Conservation (phyloP, 345 rosid genomes). For the Lenwebbia sp. region DNA sequence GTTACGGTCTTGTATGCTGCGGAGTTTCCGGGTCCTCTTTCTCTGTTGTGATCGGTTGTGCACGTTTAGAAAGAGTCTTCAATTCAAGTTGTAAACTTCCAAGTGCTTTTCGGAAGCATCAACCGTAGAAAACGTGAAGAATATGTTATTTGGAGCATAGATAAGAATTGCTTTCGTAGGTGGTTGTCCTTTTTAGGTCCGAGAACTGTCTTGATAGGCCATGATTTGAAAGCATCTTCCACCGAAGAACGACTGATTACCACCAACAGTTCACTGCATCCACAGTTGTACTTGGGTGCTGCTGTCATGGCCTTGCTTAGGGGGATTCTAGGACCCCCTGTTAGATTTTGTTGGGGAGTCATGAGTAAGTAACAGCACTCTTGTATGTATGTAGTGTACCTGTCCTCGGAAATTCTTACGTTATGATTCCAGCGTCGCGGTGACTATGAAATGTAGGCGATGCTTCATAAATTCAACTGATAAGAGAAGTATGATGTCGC, state of each 20-base stretch:
- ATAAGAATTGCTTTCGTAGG: not conserved
- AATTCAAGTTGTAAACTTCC: not conserved
- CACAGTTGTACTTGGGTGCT: not conserved
- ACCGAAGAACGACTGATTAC: not conserved
- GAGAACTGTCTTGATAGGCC: not conserved
- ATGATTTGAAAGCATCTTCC: not conserved
- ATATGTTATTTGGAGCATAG: not conserved
- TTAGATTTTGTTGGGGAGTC: not conserved
- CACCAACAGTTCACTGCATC: not conserved
- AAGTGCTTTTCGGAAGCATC: not conserved
- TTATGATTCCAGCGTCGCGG: not conserved
- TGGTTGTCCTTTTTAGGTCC: not conserved
- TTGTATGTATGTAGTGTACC: not conserved
- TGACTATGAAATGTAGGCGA: not conserved
- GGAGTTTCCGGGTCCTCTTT: not conserved
- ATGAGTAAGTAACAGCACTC: not conserved
- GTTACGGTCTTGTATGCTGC: not conserved
- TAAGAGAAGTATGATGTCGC: not conserved
- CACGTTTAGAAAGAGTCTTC: not conserved
- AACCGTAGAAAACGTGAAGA: not conserved
- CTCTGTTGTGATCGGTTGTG: not conserved
- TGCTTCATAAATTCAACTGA: not conserved
- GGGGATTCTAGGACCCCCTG: not conserved
- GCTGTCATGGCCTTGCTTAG: not conserved
- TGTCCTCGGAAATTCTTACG: not conserved